A percentile compares a stretch with the other conserved stretches of the same genome.
These are phyloP conservation scores for Solanum hybrid DNA, from an alignment of 305 asterid species.

Conservation along the genomic window DNA sequence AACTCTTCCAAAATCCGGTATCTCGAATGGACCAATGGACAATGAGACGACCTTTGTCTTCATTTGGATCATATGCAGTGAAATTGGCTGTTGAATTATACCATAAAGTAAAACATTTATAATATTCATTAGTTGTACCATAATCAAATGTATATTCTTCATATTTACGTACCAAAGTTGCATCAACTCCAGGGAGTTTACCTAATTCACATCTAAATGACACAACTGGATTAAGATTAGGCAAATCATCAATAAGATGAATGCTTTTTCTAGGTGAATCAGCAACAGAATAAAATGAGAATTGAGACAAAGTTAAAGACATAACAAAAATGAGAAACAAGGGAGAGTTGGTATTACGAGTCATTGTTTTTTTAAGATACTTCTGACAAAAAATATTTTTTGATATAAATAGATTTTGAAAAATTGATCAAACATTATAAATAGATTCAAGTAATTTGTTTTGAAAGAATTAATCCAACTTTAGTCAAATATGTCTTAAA, in stretches of 20 bases:
- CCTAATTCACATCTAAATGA: background rate
- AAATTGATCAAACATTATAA: background rate
- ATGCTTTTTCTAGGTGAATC: background rate
- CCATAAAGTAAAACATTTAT: background rate
- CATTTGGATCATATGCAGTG: background rate
- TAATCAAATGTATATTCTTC: background rate
- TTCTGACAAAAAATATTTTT: background rate
- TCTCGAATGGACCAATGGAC: background rate
- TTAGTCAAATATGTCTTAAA: background rate
- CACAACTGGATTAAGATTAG: background rate
- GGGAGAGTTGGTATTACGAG: background rate
- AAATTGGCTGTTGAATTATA: background rate
- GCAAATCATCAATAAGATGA: background rate
- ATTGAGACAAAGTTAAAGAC: background rate
- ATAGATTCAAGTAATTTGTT: background rate
- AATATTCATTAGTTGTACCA: background rate
- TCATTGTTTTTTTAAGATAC: background rate
- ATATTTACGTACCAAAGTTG: background rate
- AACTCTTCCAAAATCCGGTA: background rate
- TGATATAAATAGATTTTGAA: too few species aligned
- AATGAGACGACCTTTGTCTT: background rate
- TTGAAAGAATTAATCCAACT: background rate
- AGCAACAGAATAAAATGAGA: background rate
- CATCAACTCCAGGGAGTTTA: background rate
- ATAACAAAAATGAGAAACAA: background rate